Evolutionary conservation across 1,284 basidiomycete genomes (phyloP).

Genomic region (Trichosporon sp.): DNA sequence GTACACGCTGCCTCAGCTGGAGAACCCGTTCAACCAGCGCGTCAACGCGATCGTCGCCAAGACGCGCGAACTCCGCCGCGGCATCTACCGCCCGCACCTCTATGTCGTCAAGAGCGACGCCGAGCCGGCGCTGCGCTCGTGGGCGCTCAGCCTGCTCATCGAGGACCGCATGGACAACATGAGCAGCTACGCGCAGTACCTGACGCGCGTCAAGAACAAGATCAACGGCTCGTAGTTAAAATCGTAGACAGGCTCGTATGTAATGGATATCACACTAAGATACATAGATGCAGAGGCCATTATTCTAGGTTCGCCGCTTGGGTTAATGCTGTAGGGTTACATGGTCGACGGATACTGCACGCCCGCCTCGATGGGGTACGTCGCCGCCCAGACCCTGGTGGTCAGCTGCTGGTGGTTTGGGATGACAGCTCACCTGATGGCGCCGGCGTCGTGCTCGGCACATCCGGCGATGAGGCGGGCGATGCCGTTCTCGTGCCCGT

Average conservation of each 20-base stretch:
- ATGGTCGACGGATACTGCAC: background rate
- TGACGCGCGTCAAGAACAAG: conserved; percentile 71
- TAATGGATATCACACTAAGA: conserved; percentile 6
- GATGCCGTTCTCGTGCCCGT: background rate
- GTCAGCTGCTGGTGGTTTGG: background rate
- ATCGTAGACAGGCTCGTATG: conserved; percentile 6
- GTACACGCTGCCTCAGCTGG: conserved; percentile 78
- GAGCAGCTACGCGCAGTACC: conserved; percentile 93
- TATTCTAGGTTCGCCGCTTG: background rate
- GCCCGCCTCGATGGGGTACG: background rate
- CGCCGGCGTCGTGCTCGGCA: background rate
- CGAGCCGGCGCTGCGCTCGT: conserved; percentile 84
- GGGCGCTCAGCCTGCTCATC: conserved; percentile 90
- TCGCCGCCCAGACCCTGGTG: background rate
- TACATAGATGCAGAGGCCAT: background rate
- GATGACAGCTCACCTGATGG: background rate
- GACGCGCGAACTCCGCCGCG: conserved; percentile 71
- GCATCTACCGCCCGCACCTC: conserved; percentile 89
- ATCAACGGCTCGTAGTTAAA: conserved; percentile 42
- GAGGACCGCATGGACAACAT: conserved; percentile 94
- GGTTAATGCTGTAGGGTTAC: background rate
- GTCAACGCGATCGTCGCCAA: conserved; percentile 91
- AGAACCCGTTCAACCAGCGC: conserved; percentile 89
- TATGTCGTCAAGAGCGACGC: conserved; percentile 98
- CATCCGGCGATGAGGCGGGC: background rate